Base-by-base conservation (phyloP, 73 alveolate genomes). In the Paramecium caudatum region DNA sequence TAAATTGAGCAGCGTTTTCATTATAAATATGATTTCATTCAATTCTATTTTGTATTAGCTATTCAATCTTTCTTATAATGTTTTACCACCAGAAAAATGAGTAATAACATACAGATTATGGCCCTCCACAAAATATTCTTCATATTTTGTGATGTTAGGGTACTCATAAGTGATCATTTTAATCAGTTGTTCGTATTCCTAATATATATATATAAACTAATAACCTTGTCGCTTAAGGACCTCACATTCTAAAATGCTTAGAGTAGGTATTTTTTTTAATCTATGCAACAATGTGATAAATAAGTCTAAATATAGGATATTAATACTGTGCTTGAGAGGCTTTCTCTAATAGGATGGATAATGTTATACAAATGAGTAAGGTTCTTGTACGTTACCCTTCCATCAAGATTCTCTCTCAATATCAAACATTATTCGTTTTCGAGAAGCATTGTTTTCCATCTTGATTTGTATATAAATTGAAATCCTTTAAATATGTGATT, bases 321-420 rank as follows among this genome's bases (percentile, higher is more conserved):
- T 16, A 2, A 27, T 55, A 55, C 80, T 23, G 23, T 55, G 17
- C 80, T 55, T 10, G 80, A 55, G 30, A 10, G 30, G 23, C 80
- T 43, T 10, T 37, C 23, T 55, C 45, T 55, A 13, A 27, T 43
- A 23, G 21, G 30, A 3, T 55, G 46, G 3, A 55, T 55, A 0
- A 55, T 0, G 30, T 55, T 55, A 5, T 55, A 55, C 41, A 55
- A 27, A 27, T 55, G 23, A 15, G 21, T 21, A 27, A 55, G 2
- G 45, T 55, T 21, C 9, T 23, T 0, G 30, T 55, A 55, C 10
- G 80, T 55, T 6, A 55, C 80, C 2, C 30, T 55, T 55, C 80
- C 80, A 55, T 55, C 80, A 6, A 55, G 80, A 55, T 55, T 55
- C 9, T 55, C 80, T 43, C 30, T 55, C 1, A 55, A 43, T 27